A percentile compares a stretch with the other conserved stretches of the same genome.
phyloP scores from a whole-genome alignment of 2,329 filamentous ascomycete species.

The Sporothrix inflata region DNA sequence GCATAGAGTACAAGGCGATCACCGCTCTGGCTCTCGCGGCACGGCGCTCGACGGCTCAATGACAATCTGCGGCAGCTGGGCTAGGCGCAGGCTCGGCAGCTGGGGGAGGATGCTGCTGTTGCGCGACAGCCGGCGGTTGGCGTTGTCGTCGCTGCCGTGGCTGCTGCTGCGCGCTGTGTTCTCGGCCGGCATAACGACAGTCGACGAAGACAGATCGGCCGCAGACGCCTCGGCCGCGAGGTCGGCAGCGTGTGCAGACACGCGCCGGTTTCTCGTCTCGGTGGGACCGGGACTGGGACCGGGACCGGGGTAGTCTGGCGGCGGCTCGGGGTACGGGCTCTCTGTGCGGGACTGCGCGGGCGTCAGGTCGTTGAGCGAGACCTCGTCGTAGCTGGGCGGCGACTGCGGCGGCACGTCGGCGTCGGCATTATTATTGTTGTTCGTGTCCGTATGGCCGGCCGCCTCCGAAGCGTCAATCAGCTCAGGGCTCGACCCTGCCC shows the following conservation, averaged over 20 bases:
- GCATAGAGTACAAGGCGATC: too few relatives aligned
- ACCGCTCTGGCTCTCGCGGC: slow-evolving; percentile 34
- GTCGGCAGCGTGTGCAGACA: slow-evolving; percentile 42
- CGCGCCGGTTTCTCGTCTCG: slow-evolving; percentile 39
- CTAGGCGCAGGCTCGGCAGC: slow-evolving; percentile 57
- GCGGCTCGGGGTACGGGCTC: slow-evolving; percentile 53
- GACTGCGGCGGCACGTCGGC: slow-evolving; percentile 48
- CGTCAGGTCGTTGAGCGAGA: slow-evolving; percentile 41
- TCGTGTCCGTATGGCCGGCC: neutral
- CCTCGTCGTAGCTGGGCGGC: slow-evolving; percentile 57
- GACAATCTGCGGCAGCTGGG: slow-evolving; percentile 59
- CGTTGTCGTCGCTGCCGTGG: slow-evolving; percentile 21
- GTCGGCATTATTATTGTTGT: slow-evolving; percentile 48
- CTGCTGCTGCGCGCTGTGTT: slow-evolving; percentile 12
- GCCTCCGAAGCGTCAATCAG: slow-evolving; percentile 48
- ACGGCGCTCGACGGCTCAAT: slow-evolving; percentile 57
- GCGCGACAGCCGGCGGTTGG: slow-evolving; percentile 37
- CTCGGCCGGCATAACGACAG: neutral
- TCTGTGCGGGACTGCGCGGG: slow-evolving; percentile 40
- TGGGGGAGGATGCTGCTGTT: slow-evolving; percentile 48
- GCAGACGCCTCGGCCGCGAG: slow-evolving; percentile 34
- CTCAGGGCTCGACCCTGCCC: slow-evolving; percentile 57
- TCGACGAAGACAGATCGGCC: neutral
- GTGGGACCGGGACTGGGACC: slow-evolving; percentile 26
- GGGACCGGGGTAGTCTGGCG: slow-evolving; percentile 51